phyloP scores from a whole-genome alignment of 768 basidiomycete species.

The Russula lepida region DNA sequence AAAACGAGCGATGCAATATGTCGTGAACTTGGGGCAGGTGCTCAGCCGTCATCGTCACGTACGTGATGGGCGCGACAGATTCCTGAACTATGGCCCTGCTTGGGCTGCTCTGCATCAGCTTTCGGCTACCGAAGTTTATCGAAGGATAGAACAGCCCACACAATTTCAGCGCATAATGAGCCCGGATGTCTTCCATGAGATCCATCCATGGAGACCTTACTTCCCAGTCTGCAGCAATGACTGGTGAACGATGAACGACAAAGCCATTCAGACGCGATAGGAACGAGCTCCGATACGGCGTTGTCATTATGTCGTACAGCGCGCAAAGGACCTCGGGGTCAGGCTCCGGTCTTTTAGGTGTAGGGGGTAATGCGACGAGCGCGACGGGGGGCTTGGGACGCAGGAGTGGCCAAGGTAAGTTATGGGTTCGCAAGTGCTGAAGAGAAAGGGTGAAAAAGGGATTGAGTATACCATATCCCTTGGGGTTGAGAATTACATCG shows the following conservation, averaged over 20 bases:
- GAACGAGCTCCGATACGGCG: constrained; percentile 59
- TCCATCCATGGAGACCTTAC: constrained; percentile 63
- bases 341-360: constrained; percentile 22
- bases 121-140: neutral
- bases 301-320: constrained; percentile 49
- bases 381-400: constrained; percentile 16
- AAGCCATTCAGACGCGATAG: constrained; percentile 52
- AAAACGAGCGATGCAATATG: constrained; percentile 57
- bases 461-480: neutral
- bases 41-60: constrained; percentile 45
- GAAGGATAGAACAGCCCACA: constrained; percentile 24
- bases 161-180: constrained; percentile 57
- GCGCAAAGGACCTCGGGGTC: constrained; percentile 38
- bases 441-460: neutral
- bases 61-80: constrained; percentile 47
- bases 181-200: constrained; percentile 63
- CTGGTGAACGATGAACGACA: constrained; percentile 25
- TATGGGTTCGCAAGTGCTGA: constrained; percentile 22
- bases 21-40: constrained; percentile 70
- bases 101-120: constrained; percentile 36
- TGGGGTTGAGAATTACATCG: neutral
- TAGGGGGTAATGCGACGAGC: constrained; percentile 32
- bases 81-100: constrained; percentile 40
- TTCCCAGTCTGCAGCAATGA: constrained; percentile 67
- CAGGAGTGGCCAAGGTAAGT: constrained; percentile 14